Evolutionary conservation across 371 early-diverging fungal genomes (phyloP).

Genomic region (Lichtheimia corymbifera): DNA sequence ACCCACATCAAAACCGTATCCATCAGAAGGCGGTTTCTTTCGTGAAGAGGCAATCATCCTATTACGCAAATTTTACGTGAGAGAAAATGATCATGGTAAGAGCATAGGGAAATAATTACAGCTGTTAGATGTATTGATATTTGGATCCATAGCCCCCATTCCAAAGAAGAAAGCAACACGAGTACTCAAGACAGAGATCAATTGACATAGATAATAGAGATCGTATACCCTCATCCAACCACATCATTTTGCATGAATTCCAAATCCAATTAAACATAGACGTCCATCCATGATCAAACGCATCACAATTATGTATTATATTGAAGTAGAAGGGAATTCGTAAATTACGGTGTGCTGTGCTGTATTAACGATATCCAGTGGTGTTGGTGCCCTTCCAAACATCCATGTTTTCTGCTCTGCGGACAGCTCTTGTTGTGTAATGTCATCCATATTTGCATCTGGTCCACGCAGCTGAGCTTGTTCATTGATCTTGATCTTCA

Average conservation of each 20-base stretch:
- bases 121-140: not conserved
- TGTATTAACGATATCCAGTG: slow-evolving; percentile 41
- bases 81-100: slow-evolving; percentile 86
- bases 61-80: slow-evolving; percentile 87
- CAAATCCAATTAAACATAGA: no score
- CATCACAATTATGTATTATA: no score
- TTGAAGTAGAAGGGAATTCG: slow-evolving; percentile 21
- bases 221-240: no score
- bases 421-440: slow-evolving; percentile 21
- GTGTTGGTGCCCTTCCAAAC: slow-evolving; percentile 19
- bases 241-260: no score
- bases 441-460: slow-evolving; percentile 31
- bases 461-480: slow-evolving; percentile 38
- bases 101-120: not conserved
- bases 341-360: slow-evolving; percentile 48
- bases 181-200: slow-evolving; percentile 66
- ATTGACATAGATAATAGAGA: not conserved
- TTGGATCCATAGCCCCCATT: slow-evolving; percentile 65
- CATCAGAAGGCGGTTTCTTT: slow-evolving; percentile 70
- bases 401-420: slow-evolving; percentile 12
- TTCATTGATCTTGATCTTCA: slow-evolving; percentile 57
- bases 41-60: slow-evolving; percentile 84
- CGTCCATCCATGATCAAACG: no score
- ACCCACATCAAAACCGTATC: slow-evolving; percentile 46
- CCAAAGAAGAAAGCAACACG: slow-evolving; percentile 87